Evolutionary conservation across 129 eudicot genomes (phyloP), one percentile per base, ranked within the genome.

Genomic region (Flaveria ramosissima): DNA sequence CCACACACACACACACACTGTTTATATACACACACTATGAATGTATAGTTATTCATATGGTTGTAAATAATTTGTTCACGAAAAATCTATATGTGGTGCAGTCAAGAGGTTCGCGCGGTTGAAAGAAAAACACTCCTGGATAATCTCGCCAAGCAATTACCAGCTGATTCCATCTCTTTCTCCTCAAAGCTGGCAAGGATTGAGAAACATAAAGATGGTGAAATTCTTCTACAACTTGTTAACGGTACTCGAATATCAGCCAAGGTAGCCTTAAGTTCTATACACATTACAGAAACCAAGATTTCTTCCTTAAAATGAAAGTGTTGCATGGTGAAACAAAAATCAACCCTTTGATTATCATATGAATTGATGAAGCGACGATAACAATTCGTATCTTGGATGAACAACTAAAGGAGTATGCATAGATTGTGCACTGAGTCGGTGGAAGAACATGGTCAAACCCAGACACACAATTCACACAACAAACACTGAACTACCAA

Each of bases 21-120:
- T 32, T 0, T 32, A 32, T 5, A 32, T 5, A 36, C 41, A 6
- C 41, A 36, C 41, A 77, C 47, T 60, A 47, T 30, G 59, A n/a
- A 15, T 76, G 61, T 71, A 8, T 12, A 2, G 15, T 20, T 13
- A 21, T 14, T 50, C 69, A 20, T 70, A 43, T 10, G 48, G 14
- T 70, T 73, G 51, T 57, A 32, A 26, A 19, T 53, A 62, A 45
- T 55, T 42, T 52, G 6, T 51, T 69, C 46, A 19, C 62, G n/a
- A 14, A 8, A 68, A 66, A 67, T 52, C 52, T 66, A 53, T 56
- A 69, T 72, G 62, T 53, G 73, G 62, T 70, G 50, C 85, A 94
- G 97, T 73, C 98, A 94, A 91, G 98, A 94, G 78, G 98, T 91
- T 30, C 97, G 98, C 24, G 91, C 96, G 32, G 97, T 94, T 45